These are phyloP conservation scores for Aureobasidium leucospermi DNA, from an alignment of 2,329 filamentous ascomycete genomes.

Conservation along the genomic window DNA sequence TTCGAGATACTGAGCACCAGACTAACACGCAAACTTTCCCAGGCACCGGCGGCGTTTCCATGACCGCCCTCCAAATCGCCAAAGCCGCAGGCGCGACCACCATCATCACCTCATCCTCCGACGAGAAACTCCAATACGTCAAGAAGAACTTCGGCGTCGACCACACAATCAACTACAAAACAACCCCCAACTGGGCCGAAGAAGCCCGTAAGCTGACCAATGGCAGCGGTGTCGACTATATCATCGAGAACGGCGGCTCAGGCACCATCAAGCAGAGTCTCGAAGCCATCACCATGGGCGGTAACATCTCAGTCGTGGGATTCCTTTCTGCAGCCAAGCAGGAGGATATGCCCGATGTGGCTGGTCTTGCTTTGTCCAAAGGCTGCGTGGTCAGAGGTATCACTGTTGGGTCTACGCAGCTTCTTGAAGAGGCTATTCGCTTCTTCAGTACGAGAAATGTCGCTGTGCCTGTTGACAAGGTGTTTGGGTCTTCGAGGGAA, in stretches of 20 bases:
- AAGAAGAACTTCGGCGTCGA: constrained; percentile 48
- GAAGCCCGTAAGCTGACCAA: constrained; percentile 45
- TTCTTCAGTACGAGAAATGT: constrained; percentile 26
- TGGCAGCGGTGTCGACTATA: constrained; percentile 38
- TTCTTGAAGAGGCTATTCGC: constrained; percentile 28
- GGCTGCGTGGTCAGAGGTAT: constrained; percentile 31
- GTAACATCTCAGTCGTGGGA: constrained; percentile 34
- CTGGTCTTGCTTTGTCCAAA: constrained; percentile 24
- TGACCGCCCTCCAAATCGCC: constrained; percentile 28
- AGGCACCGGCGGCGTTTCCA: constrained; percentile 17
- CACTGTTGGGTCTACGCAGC: constrained; percentile 29
- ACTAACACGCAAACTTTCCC: neutral
- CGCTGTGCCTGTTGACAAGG: constrained; percentile 29
- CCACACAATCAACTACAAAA: constrained; percentile 55
- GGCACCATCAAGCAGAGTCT: constrained; percentile 39
- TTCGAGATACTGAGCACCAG: too few species aligned
- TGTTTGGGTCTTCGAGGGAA: constrained; percentile 27
- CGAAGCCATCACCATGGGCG: constrained; percentile 36
- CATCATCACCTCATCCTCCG: constrained; percentile 18
- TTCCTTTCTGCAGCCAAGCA: constrained; percentile 22
- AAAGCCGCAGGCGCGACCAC: constrained; percentile 38
- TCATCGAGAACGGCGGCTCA: constrained; percentile 45
- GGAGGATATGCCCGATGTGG: constrained; percentile 28
- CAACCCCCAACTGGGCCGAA: constrained; percentile 51
- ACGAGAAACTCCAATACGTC: constrained; percentile 33